phyloP scores from a whole-genome alignment of 345 rosid genomes.

The Corchorus olitorius region DNA sequence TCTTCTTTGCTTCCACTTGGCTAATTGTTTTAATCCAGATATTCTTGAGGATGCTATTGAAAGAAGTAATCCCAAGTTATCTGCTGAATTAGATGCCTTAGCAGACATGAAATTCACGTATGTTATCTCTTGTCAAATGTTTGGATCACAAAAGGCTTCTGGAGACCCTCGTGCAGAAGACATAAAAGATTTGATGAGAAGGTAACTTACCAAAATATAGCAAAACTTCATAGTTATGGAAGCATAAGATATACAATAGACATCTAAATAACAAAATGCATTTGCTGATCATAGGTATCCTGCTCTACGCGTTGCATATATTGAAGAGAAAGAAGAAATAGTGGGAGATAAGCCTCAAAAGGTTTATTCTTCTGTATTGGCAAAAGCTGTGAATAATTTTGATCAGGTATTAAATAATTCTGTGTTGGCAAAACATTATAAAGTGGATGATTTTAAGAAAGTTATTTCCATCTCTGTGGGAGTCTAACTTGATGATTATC shows the following conservation, averaged over 20 bases:
- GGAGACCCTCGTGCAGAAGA: slow-evolving; percentile 92
- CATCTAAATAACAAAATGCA: slow-evolving; percentile 25
- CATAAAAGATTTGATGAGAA: slow-evolving; percentile 77
- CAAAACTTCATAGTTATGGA: not conserved
- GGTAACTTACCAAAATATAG: slow-evolving; percentile 44
- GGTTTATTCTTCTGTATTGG: slow-evolving; percentile 81
- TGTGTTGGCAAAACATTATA: slow-evolving; percentile 3
- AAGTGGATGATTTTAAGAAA: not conserved
- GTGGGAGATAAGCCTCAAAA: slow-evolving; percentile 39
- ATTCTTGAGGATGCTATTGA: slow-evolving; percentile 73
- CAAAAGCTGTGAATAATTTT: slow-evolving; percentile 71
- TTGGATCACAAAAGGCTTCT: slow-evolving; percentile 72
- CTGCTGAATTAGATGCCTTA: slow-evolving; percentile 74
- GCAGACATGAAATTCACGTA: slow-evolving; percentile 89
- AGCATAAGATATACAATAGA: slow-evolving; percentile 10
- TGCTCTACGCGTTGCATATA: slow-evolving; percentile 89
- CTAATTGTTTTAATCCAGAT: slow-evolving; percentile 47
- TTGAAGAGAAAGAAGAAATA: slow-evolving; percentile 90
- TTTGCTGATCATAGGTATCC: slow-evolving; percentile 63
- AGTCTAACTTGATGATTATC: no score
- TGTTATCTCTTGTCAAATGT: slow-evolving; percentile 85
- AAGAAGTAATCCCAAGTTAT: slow-evolving; percentile 59
- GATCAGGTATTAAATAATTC: slow-evolving; percentile 64
- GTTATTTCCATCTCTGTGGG: not conserved
- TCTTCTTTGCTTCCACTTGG: not conserved